Evolutionary conservation across 78 protist genomes (phyloP).

Genomic region (Dictyostelium brefeldianum): DNA sequence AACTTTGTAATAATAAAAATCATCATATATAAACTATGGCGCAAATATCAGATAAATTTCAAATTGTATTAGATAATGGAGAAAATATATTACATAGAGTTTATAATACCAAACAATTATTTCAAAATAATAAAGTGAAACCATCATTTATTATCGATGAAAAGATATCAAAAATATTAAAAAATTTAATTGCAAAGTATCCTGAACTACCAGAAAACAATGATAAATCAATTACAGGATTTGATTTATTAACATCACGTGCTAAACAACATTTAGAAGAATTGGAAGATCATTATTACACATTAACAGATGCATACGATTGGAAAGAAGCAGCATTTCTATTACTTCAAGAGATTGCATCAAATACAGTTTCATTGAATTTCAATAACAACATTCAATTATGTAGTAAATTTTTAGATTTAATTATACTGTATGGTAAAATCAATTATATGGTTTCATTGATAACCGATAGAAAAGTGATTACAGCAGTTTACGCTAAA

Average conservation of each 20-base stretch:
- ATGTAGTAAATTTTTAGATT: conserved; percentile 21
- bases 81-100: conserved; percentile 57
- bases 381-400: conserved; percentile 43
- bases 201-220: conserved; percentile 73
- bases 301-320: conserved; percentile 70
- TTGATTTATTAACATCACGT: conserved; percentile 44
- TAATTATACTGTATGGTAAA: conserved; percentile 44
- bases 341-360: conserved; percentile 40
- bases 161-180: conserved; percentile 63
- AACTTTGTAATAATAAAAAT: background rate
- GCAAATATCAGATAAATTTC: conserved; percentile 68
- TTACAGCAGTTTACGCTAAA: conserved; percentile 53
- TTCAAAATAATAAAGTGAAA: conserved; percentile 32
- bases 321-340: conserved; percentile 54
- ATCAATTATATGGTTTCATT: conserved; percentile 41
- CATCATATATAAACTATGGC: conserved; percentile 2
- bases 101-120: conserved; percentile 19
- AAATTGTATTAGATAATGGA: conserved; percentile 60
- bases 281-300: conserved; percentile 67
- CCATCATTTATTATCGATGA: conserved; percentile 73
- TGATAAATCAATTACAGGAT: conserved; percentile 56
- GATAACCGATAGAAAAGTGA: conserved; percentile 20
- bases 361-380: conserved; percentile 26
- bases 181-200: conserved; percentile 62
- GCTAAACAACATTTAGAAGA: conserved; percentile 73